These are phyloP conservation scores for Marchantia polymorpha DNA, from an alignment of 225 moss, liverwort and hornwort species.

Conservation along the genomic window DNA sequence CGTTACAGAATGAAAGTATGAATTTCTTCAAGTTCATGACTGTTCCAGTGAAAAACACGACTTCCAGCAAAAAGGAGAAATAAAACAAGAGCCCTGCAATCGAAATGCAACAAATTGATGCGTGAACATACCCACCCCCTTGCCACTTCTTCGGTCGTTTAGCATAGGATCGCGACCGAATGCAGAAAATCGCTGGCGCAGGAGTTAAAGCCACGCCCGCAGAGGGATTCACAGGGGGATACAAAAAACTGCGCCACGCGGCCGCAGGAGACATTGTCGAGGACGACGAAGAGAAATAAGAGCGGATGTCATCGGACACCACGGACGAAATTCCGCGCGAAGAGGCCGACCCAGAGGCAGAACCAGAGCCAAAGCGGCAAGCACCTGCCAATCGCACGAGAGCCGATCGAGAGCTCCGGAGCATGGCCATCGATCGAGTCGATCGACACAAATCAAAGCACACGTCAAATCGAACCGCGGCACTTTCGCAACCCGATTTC, in stretches of 20 bases:
- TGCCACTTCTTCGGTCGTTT: constrained; percentile 52
- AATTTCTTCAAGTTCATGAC: too few species aligned
- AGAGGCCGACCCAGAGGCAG: background rate
- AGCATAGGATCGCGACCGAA: constrained; percentile 23
- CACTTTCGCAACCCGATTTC: too few species aligned
- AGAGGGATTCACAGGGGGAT: background rate
- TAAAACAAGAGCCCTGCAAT: background rate
- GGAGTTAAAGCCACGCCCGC: background rate
- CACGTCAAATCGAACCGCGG: too few species aligned
- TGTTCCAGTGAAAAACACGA: background rate
- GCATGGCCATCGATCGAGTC: background rate
- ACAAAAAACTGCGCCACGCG: constrained; percentile 4
- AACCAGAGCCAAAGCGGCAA: too few species aligned
- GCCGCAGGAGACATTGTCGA: background rate
- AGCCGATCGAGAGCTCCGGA: background rate
- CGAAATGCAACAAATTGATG: background rate
- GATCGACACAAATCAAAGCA: too few species aligned
- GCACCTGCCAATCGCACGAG: background rate
- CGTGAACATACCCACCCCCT: constrained; percentile 45
- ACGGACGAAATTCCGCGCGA: background rate
- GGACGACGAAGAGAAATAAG: background rate
- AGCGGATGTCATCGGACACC: background rate
- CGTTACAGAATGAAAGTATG: too few species aligned
- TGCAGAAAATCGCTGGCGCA: background rate
- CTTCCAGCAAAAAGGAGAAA: background rate